Base-by-base conservation (phyloP, 192 early-diverging fungal genomes). In the Geosiphon pyriformis region DNA sequence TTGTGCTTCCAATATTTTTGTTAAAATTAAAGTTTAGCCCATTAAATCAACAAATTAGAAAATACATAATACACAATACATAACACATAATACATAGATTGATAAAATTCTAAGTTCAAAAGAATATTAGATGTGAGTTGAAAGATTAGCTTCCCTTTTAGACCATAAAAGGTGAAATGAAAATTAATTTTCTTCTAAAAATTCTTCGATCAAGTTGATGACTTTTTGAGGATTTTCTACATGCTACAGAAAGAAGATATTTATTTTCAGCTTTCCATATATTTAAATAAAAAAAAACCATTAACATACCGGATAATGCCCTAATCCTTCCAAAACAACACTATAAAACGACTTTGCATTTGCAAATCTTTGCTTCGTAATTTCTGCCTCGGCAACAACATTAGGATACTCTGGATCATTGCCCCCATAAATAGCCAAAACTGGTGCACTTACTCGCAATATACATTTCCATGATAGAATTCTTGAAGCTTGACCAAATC, bases 271-370 rank as follows among this genome's bases (percentile, higher is more conserved):
- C 37, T 15, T 10, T 1, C 53, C 1, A 55, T 22, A 23, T 23
- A 12, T 12, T 12, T 20, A 23, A 23, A 29, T 0, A 29, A 55
- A 55, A 55, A 29, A 20, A 55, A 55, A 27, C 12, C 11, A 29
- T 55, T 1, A 55, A 4, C 26, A 54, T 54, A 55, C 53, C 53
- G 53, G 53, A 23, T 55, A 55, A 55, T 55, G 53, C 12, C 53
- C 53, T 26, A 55, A 29, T 4, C 53, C 53, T 1, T 55, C 53
- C 11, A 55, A 27, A 10, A 55, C 27, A 12, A 4, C 20, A 55
- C 22, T 29, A 12, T 55, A 12, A 4, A 55, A 27, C 53, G 20
- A 27, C 27, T 20, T 2, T 26, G 53, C 20, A 11, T 55, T 55
- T 23, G 20, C 27, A 55, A 20, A 55, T 11, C 53, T 12, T 29